phyloP scores from a whole-genome alignment of 1,284 basidiomycete genomes.

The Puccinia triticina region DNA sequence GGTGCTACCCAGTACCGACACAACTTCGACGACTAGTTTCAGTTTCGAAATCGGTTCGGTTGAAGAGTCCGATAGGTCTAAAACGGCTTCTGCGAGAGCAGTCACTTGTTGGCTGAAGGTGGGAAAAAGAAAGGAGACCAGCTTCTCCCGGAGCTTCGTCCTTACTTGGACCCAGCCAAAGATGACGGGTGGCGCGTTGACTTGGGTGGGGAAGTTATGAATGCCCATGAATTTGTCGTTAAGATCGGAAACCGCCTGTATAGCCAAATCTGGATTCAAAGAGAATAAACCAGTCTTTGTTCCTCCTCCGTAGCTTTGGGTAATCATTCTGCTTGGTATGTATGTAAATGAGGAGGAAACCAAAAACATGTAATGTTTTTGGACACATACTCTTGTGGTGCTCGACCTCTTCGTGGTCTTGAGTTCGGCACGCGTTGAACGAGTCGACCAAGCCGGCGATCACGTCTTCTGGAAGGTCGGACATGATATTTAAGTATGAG shows the following conservation, averaged over 20 bases:
- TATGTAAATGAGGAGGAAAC: too few relatives aligned
- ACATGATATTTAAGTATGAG: too few relatives aligned
- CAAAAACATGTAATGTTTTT: too few relatives aligned
- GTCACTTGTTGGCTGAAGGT: neutral
- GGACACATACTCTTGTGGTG: neutral
- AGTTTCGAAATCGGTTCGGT: neutral
- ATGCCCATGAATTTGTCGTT: neutral
- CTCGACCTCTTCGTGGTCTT: neutral
- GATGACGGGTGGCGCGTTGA: neutral
- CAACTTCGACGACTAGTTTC: neutral
- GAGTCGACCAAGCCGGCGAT: neutral
- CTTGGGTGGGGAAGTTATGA: neutral
- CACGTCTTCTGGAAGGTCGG: neutral
- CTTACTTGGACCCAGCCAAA: neutral
- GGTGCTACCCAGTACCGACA: neutral
- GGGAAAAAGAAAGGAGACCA: neutral
- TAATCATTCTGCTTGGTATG: too few relatives aligned
- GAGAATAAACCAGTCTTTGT: neutral
- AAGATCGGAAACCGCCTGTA: neutral
- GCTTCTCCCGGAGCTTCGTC: neutral
- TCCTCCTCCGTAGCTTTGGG: neutral
- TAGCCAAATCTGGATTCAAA: neutral
- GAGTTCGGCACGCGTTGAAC: neutral
- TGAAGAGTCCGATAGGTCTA: neutral
- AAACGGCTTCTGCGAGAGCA: neutral